phyloP scores from a whole-genome alignment of 1,139 yeast genomes.

The Nematodospora anomalae region DNA sequence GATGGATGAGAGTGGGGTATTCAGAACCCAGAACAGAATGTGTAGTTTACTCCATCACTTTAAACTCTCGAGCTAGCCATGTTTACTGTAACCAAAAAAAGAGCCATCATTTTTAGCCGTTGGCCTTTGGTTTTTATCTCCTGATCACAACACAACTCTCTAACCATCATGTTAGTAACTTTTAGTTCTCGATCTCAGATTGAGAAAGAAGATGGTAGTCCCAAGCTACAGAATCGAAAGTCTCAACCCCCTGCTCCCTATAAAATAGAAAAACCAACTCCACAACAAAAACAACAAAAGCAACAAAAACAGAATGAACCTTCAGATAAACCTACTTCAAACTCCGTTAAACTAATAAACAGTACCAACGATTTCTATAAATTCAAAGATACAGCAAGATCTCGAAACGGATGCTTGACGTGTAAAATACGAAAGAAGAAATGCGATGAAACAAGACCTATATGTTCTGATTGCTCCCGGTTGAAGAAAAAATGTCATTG shows the following conservation, averaged over 20 bases:
- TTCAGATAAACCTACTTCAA: conserved; percentile 1
- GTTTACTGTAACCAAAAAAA: no score
- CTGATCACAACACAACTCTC: no score
- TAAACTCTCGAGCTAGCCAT: no score
- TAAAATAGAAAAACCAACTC: conserved; percentile 2
- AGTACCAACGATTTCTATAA: conserved; percentile 15
- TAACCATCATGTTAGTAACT: conserved; percentile 20
- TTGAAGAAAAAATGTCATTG: conserved; percentile 52
- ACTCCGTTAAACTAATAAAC: conserved; percentile 11
- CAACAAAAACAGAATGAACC: conserved; percentile 1
- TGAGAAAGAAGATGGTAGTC: conserved; percentile 1
- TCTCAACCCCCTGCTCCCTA: no score
- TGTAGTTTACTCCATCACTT: no score
- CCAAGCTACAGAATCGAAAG: background rate
- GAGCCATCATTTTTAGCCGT: no score
- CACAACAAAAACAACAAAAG: background rate
- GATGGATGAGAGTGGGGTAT: no score
- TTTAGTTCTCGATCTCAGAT: conserved; percentile 16
- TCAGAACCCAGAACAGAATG: no score
- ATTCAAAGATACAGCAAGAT: conserved; percentile 26
- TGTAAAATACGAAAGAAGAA: conserved; percentile 73
- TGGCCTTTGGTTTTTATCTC: no score
- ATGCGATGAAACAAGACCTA: conserved; percentile 65
- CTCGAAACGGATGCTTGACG: conserved; percentile 65
- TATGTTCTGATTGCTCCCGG: conserved; percentile 59